These are phyloP conservation scores for Closterium sp. DNA, from an alignment of 139 green algal species.

Conservation along the genomic window DNA sequence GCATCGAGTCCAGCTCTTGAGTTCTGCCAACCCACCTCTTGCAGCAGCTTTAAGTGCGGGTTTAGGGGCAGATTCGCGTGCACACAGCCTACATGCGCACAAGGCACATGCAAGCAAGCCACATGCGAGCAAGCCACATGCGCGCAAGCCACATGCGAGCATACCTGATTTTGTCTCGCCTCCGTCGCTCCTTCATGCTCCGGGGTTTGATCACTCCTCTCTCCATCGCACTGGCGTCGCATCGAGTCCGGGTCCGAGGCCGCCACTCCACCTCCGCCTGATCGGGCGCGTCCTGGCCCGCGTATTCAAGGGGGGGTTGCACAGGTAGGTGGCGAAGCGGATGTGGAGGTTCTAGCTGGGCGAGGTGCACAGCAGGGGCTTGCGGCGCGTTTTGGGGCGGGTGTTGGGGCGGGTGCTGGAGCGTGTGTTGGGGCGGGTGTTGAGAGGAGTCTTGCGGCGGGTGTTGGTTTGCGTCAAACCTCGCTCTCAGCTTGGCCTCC, in stretches of 20 bases:
- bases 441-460: neutral
- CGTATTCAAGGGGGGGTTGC: too few species aligned
- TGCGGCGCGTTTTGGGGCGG: neutral
- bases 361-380: neutral
- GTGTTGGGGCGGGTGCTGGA: too few species aligned
- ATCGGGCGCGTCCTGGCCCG: too few species aligned
- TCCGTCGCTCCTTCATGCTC: neutral
- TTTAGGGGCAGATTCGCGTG: too few species aligned
- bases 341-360: too few species aligned
- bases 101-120: too few species aligned
- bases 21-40: too few species aligned
- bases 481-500: neutral
- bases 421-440: neutral
- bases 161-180: neutral
- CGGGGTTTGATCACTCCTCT: neutral
- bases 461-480: neutral
- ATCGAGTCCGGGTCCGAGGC: neutral
- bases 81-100: too few species aligned
- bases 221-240: neutral
- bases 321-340: too few species aligned
- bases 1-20: too few species aligned
- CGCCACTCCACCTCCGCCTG: neutral
- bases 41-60: too few species aligned
- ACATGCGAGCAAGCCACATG: too few species aligned
- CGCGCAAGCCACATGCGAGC: neutral